phyloP scores from a whole-genome alignment of 306 rosid genomes.

The Nissolia schottii region DNA sequence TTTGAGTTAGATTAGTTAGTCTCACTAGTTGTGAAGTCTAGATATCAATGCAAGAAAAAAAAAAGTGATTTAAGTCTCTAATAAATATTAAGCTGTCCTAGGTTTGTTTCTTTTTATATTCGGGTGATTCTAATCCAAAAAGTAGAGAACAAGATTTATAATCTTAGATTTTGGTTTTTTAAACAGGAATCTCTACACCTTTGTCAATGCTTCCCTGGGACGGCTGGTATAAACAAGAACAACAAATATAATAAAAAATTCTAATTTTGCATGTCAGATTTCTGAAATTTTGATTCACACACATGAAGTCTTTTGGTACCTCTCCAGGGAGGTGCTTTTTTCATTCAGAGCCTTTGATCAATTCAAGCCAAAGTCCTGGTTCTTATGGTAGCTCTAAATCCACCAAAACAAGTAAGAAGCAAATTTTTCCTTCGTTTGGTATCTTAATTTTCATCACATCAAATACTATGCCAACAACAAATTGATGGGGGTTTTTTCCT shows the following conservation, averaged over 20 bases:
- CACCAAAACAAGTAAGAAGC: slow-evolving; percentile 36
- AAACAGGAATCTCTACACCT: background rate
- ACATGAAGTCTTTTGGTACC: slow-evolving; percentile 27
- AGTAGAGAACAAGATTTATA: background rate
- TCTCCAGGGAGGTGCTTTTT: slow-evolving; percentile 20
- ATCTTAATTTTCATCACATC: background rate
- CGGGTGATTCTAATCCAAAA: background rate
- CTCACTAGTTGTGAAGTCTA: too few relatives aligned
- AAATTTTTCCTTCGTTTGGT: slow-evolving; percentile 8
- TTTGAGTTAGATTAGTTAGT: too few relatives aligned
- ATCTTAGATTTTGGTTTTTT: background rate
- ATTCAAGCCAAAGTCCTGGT: slow-evolving; percentile 26
- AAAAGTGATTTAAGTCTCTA: background rate
- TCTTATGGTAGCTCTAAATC: slow-evolving; percentile 30
- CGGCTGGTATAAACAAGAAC: background rate
- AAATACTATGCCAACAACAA: background rate
- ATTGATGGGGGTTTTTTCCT: background rate
- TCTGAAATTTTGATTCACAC: slow-evolving; percentile 1
- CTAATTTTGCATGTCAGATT: slow-evolving; percentile 7
- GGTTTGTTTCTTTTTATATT: background rate
- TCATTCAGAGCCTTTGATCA: slow-evolving; percentile 24
- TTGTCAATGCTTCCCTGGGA: background rate
- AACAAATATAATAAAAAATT: background rate
- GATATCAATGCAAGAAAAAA: too few relatives aligned
- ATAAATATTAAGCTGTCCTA: background rate